A percentile compares a stretch with the other conserved stretches of the same genome.
phyloP scores from a whole-genome alignment of 352 stramenopile species.

The Pythium periplocum region DNA sequence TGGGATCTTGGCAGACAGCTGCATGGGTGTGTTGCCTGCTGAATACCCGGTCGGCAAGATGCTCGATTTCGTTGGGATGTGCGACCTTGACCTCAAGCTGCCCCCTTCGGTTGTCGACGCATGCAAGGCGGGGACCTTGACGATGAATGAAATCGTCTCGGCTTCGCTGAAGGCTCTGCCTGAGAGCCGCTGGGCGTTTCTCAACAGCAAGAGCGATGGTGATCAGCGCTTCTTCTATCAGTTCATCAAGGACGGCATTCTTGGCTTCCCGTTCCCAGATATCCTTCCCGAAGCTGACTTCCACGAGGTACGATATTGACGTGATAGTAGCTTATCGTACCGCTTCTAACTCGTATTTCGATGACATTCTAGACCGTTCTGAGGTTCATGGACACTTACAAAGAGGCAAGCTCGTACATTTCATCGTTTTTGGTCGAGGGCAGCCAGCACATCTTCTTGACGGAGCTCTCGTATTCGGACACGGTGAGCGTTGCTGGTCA shows the following conservation, averaged over 20 bases:
- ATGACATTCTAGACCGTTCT: too few species aligned
- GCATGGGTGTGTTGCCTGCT: slow-evolving; percentile 46
- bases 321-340: too few species aligned
- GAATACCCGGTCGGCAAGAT: slow-evolving; percentile 32
- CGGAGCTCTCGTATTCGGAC: too few species aligned
- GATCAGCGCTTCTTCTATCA: slow-evolving; percentile 63
- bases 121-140: slow-evolving; percentile 37
- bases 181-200: slow-evolving; percentile 47
- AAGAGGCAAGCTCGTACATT: too few species aligned
- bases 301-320: too few species aligned
- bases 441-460: too few species aligned
- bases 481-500: too few species aligned
- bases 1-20: slow-evolving; percentile 50
- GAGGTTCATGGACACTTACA: too few species aligned
- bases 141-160: slow-evolving; percentile 29
- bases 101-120: slow-evolving; percentile 16
- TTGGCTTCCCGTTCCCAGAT: slow-evolving; percentile 46
- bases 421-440: too few species aligned
- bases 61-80: slow-evolving; percentile 51
- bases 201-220: slow-evolving; percentile 47
- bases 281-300: slow-evolving; percentile 22
- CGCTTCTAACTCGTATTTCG: too few species aligned
- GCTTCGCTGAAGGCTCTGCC: slow-evolving; percentile 35
- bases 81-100: slow-evolving; percentile 34
- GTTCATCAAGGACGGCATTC: slow-evolving; percentile 36